phyloP scores from a whole-genome alignment of 2,329 filamentous ascomycete genomes.

The Epichloe brachyelytri region DNA sequence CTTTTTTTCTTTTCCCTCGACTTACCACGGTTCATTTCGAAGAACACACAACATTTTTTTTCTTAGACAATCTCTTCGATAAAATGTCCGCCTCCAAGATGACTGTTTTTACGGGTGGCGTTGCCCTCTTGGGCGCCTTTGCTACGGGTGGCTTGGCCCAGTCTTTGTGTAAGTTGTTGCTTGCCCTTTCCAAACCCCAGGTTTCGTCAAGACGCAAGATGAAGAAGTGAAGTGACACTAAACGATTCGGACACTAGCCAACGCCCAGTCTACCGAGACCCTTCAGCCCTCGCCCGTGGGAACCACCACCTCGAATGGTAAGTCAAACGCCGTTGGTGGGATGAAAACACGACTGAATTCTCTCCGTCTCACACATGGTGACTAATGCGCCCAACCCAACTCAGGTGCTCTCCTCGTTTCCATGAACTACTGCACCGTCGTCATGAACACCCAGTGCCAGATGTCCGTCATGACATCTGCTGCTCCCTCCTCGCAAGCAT shows the following conservation, averaged over 20 bases:
- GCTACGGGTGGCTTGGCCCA: slow-evolving; percentile 9
- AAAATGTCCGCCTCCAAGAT: slow-evolving; percentile 19
- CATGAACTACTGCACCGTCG: slow-evolving; percentile 24
- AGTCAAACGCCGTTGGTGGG: neutral
- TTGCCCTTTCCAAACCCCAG: neutral
- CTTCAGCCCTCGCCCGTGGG: slow-evolving; percentile 19
- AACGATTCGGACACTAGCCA: slow-evolving; percentile 11
- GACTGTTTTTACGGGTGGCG: slow-evolving; percentile 11
- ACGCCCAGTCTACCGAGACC: slow-evolving; percentile 15
- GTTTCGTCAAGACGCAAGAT: neutral
- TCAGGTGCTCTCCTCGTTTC: slow-evolving; percentile 21
- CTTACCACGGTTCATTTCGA: neutral
- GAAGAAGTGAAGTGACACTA: neutral
- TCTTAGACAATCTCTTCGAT: too few species aligned
- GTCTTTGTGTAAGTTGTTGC: slow-evolving; percentile 10
- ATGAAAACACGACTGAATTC: neutral
- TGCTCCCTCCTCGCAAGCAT: slow-evolving; percentile 10
- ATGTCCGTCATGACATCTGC: slow-evolving; percentile 16
- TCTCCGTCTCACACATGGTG: too few species aligned
- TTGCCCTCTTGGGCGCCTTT: slow-evolving; percentile 13
- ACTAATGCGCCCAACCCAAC: too few species aligned
- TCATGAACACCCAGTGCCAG: slow-evolving; percentile 22
- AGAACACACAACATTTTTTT: too few species aligned
- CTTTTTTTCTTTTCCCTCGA: too few species aligned
- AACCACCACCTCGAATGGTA: slow-evolving; percentile 20